Conservation (phyloP, 1,139 yeast species). For the Yamadazyma spencermartinsiae region DNA sequence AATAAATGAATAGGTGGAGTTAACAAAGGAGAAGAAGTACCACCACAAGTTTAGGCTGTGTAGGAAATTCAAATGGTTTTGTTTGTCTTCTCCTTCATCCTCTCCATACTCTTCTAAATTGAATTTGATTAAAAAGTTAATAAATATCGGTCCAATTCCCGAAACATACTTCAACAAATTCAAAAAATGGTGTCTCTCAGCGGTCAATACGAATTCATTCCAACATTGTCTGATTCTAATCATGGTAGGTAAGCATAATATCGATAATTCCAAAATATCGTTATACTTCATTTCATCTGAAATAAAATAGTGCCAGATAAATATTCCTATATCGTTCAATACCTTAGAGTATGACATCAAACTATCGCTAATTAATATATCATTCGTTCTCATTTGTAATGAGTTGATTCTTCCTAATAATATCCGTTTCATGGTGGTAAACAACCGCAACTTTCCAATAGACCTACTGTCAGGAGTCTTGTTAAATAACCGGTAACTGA, state of each 20-base stretch:
- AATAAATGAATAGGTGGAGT: slow-evolving; percentile 72
- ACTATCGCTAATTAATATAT: slow-evolving; percentile 77
- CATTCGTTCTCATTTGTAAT: slow-evolving; percentile 64
- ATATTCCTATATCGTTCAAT: slow-evolving; percentile 63
- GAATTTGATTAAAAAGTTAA: slow-evolving; percentile 39
- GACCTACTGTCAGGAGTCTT: slow-evolving; percentile 13
- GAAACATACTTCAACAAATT: slow-evolving; percentile 76
- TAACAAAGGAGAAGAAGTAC: slow-evolving; percentile 55
- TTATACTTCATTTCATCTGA: slow-evolving; percentile 27
- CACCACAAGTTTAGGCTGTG: slow-evolving; percentile 36
- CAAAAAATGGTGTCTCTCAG: slow-evolving; percentile 55
- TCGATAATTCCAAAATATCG: slow-evolving; percentile 45
- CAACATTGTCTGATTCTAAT: slow-evolving; percentile 82
- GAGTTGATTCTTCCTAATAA: slow-evolving; percentile 56
- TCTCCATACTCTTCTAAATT: slow-evolving; percentile 15
- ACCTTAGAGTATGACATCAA: slow-evolving; percentile 78
- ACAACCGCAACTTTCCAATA: slow-evolving; percentile 45
- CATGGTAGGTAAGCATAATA: slow-evolving; percentile 61
- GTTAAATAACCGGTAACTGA: slow-evolving; percentile 20
- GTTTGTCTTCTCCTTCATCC: slow-evolving; percentile 13
- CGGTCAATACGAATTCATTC: slow-evolving; percentile 58
- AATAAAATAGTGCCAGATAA: slow-evolving; percentile 35
- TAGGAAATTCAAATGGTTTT: slow-evolving; percentile 13
- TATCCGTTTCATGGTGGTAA: slow-evolving; percentile 54
- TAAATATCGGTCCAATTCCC: slow-evolving; percentile 62